Conservation (phyloP, 768 basidiomycete genomes). For the Lentinus brumalis region DNA sequence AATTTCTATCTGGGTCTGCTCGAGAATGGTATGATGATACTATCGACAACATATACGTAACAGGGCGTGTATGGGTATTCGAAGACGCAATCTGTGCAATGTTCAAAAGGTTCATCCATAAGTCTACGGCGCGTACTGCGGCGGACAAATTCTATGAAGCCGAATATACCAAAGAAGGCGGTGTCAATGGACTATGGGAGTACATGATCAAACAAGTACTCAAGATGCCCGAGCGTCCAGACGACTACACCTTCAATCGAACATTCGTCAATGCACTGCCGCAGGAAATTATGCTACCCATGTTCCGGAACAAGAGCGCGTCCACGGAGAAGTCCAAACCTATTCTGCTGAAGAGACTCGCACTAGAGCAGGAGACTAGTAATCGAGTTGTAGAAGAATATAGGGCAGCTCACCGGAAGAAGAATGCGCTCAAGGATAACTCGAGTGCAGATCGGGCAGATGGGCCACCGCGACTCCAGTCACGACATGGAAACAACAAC, state of each 20-base stretch:
- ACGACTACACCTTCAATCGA: conserved; percentile 1
- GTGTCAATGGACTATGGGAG: conserved; percentile 2
- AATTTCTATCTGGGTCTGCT: background rate
- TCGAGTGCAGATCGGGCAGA: no score
- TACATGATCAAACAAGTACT: background rate
- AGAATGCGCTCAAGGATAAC: no score
- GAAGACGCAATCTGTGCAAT: background rate
- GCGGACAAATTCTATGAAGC: background rate
- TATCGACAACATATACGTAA: background rate
- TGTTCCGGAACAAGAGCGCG: background rate
- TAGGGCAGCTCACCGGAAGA: background rate
- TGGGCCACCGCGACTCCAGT: no score
- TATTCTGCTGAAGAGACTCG: background rate
- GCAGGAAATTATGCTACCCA: background rate
- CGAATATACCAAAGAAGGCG: background rate
- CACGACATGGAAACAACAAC: no score
- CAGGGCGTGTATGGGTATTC: background rate
- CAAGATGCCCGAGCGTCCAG: background rate
- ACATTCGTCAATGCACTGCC: background rate
- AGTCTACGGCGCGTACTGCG: background rate
- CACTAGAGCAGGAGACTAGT: background rate
- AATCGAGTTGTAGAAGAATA: background rate
- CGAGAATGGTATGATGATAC: background rate
- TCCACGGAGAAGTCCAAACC: background rate
- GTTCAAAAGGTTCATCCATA: background rate